A percentile compares a stretch with the other conserved stretches of the same genome.
Conservation (phyloP, 2,329 filamentous ascomycete species). For the Arthrobotrys pseudoclavata region DNA sequence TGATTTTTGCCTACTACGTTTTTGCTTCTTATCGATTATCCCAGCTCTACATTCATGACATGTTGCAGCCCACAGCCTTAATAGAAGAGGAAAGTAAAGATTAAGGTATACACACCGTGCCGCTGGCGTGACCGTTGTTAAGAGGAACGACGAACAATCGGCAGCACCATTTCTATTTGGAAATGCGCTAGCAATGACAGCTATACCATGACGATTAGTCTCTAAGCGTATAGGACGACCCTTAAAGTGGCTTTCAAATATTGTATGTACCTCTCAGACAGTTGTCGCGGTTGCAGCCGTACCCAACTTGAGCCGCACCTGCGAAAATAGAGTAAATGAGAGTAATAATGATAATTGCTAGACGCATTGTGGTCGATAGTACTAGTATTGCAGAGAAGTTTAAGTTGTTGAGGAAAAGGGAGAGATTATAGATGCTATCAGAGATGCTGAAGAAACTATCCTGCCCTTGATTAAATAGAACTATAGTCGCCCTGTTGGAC, state of each 20-base stretch:
- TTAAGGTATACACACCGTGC: neutral
- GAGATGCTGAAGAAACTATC: neutral
- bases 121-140: constrained; percentile 17
- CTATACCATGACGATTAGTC: neutral
- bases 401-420: too few relatives aligned
- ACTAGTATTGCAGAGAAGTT: too few relatives aligned
- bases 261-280: constrained; percentile 24
- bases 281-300: constrained; percentile 10
- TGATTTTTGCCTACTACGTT: neutral
- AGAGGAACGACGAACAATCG: constrained; percentile 21
- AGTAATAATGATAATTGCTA: neutral
- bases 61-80: too few relatives aligned
- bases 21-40: too few relatives aligned
- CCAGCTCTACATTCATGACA: too few relatives aligned
- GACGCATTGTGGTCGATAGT: constrained; percentile 1
- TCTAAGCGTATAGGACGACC: too few relatives aligned
- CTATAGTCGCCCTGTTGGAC: too few relatives aligned
- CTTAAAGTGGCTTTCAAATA: neutral
- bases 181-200: constrained; percentile 9
- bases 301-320: neutral
- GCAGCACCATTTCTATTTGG: constrained; percentile 12
- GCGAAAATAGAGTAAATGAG: neutral
- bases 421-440: too few relatives aligned
- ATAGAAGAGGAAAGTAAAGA: too few relatives aligned
- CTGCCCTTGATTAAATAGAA: too few relatives aligned